Evolutionary conservation across 2,329 filamentous ascomycete species (phyloP).

Genomic region (Cytospora leucostoma): DNA sequence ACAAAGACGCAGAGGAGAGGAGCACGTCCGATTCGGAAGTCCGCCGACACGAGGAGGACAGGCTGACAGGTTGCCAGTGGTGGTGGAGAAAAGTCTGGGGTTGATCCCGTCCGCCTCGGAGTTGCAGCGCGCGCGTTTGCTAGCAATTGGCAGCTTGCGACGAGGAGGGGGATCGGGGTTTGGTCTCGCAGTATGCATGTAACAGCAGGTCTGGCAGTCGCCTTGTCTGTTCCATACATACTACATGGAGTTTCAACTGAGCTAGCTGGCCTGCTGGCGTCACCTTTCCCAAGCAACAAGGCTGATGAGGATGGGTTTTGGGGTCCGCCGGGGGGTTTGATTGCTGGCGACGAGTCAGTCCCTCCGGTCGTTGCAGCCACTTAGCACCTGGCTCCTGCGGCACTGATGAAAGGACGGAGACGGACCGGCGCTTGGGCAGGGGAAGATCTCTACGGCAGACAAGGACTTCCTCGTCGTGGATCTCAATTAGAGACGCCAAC

Average conservation of each 20-base stretch:
- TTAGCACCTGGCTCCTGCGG: not conserved
- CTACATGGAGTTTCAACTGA: not conserved
- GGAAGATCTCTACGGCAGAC: not conserved
- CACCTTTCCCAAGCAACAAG: not conserved
- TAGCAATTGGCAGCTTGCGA: too few relatives aligned
- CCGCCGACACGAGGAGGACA: slow-evolving; percentile 12
- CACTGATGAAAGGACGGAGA: not conserved
- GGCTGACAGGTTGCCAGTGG: slow-evolving; percentile 10
- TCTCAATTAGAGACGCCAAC: not conserved
- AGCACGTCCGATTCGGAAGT: slow-evolving; percentile 14
- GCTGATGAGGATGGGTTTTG: not conserved
- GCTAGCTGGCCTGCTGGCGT: not conserved
- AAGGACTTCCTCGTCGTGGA: not conserved
- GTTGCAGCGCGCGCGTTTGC: not conserved
- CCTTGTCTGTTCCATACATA: not conserved
- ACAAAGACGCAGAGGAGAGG: not conserved
- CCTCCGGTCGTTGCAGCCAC: not conserved
- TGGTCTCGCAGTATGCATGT: not conserved
- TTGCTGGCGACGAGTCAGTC: not conserved
- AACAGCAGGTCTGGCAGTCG: not conserved
- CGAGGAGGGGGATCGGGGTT: not conserved
- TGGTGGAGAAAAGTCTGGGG: slow-evolving; percentile 11
- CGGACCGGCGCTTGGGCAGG: not conserved
- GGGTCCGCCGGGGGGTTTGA: too few relatives aligned
- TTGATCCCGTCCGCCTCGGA: slow-evolving; percentile 9